Percentiles rank a stretch among this genome's conserved stretches.
Conservation (phyloP, 139 green algal species). For the Picochlorum sp. region DNA sequence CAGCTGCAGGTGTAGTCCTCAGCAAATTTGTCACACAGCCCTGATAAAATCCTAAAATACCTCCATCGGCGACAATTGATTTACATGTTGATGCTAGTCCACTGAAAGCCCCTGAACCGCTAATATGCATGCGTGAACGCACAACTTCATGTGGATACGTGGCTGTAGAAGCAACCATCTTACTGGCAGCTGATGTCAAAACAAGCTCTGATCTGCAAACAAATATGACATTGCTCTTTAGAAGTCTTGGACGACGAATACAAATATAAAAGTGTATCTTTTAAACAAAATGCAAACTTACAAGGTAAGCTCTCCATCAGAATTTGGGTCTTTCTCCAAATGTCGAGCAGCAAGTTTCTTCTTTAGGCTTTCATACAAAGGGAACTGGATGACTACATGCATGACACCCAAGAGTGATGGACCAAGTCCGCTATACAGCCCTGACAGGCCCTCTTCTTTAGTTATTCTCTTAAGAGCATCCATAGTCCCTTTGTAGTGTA, state of each 20-base stretch:
- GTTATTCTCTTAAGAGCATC: slow-evolving; percentile 70
- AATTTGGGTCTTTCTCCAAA: background rate
- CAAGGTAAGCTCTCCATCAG: background rate
- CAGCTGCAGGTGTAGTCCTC: slow-evolving; percentile 88
- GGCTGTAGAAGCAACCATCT: slow-evolving; percentile 88
- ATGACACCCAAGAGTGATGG: slow-evolving; percentile 80
- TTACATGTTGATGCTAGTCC: slow-evolving; percentile 38
- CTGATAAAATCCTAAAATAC: slow-evolving; percentile 58
- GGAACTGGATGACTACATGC: slow-evolving; percentile 95
- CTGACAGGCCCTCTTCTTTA: slow-evolving; percentile 72
- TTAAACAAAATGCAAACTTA: background rate
- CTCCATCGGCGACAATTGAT: slow-evolving; percentile 43
- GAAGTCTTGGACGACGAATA: background rate
- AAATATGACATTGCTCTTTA: background rate
- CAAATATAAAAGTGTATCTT: slow-evolving; percentile 1
- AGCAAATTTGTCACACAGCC: slow-evolving; percentile 87
- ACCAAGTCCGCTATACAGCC: slow-evolving; percentile 82
- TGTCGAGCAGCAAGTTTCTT: slow-evolving; percentile 11
- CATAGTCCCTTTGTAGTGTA: slow-evolving; percentile 56
- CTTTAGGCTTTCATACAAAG: slow-evolving; percentile 88
- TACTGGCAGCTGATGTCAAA: slow-evolving; percentile 64
- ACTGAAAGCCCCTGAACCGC: slow-evolving; percentile 55
- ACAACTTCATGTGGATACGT: slow-evolving; percentile 98
- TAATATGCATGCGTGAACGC: slow-evolving; percentile 83
- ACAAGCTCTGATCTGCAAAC: slow-evolving; percentile 60